Base-by-base conservation (phyloP, 768 basidiomycete genomes). In the Boletellus ananiceps region DNA sequence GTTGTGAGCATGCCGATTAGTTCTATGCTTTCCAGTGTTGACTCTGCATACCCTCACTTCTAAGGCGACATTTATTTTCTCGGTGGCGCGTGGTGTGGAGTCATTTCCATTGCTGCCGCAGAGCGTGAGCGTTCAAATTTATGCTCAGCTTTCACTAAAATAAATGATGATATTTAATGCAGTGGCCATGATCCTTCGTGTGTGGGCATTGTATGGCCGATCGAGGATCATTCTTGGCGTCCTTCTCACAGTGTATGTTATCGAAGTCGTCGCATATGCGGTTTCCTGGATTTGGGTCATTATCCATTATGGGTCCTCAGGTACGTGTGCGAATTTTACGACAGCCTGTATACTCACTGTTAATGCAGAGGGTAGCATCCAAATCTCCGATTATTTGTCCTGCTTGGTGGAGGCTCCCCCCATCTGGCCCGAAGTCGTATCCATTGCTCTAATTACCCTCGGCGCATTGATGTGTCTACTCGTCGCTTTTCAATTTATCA, bases 171-270 rank as follows among this genome's bases (percentile, higher is more conserved):
- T 2, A n/a, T 6, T 27, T 21, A 44, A 15, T 41, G 9, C 9
- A 56, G 57, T 58, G 42, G 37, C 27, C 7, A 58, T 58, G 57
- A 47, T 59, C 21, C 46, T 59, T 9, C 57, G 52, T 31, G 39
- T 59, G 18, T 59, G 52, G 47, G 52, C 42, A 35, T 18, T 57
- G 6, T 55, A 57, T 23, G 4, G 9, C 11, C 37, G 18, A 6
- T 57, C 57, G 5, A 55, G 29, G 32, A 27, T 47, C 12, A 25
- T 58, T 4, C 49, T 58, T 18, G 32, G 43, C 1, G 16, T 40
- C 13, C 57, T 59, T 23, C 52, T 59, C 16, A 8, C 37, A 1
- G 33, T 55, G 16, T 59, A 47, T 11, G 3, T 13, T 2, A 3
- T 25, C 12, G 57, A 59, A 18, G 25, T 51, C 2, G 2, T 59